Conservation (phyloP, 2,329 filamentous ascomycete species). For the Aspergillus fischeri region DNA sequence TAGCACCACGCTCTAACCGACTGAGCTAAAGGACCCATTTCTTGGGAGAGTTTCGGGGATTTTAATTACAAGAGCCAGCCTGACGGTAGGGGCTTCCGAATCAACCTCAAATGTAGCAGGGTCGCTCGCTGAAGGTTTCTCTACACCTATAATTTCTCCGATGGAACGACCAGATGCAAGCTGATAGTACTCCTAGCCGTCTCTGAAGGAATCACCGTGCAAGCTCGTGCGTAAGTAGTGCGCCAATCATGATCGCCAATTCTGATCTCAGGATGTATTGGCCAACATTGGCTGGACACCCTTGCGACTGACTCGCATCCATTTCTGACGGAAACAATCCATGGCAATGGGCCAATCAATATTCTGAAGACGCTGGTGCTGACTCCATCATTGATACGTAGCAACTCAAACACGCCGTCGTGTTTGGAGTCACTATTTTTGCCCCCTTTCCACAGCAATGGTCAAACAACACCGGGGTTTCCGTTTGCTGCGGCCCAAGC, state of each 20-base stretch:
- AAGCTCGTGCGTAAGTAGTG: too few relatives aligned
- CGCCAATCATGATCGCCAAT: too few relatives aligned
- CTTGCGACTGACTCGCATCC: too few relatives aligned
- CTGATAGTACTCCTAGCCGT: too few relatives aligned
- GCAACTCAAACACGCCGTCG: neutral
- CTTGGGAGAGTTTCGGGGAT: too few relatives aligned
- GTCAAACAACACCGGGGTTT: neutral
- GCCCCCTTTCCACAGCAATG: neutral
- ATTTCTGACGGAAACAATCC: neutral
- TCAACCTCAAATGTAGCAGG: neutral
- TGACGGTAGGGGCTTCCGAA: neutral
- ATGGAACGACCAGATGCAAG: too few relatives aligned
- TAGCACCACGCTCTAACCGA: constrained; percentile 15
- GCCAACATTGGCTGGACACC: neutral
- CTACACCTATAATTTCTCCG: neutral
- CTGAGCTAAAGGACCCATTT: constrained; percentile 10
- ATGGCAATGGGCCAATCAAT: neutral
- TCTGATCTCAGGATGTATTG: neutral
- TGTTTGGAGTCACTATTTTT: neutral
- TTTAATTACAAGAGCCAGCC: neutral
- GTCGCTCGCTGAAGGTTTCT: neutral
- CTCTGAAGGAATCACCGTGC: too few relatives aligned
- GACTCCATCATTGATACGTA: neutral
- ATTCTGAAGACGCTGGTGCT: neutral
- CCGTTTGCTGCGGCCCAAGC: neutral